These are phyloP conservation scores for Syzygium aqueum DNA, from an alignment of 345 rosid genomes.

Conservation along the genomic window DNA sequence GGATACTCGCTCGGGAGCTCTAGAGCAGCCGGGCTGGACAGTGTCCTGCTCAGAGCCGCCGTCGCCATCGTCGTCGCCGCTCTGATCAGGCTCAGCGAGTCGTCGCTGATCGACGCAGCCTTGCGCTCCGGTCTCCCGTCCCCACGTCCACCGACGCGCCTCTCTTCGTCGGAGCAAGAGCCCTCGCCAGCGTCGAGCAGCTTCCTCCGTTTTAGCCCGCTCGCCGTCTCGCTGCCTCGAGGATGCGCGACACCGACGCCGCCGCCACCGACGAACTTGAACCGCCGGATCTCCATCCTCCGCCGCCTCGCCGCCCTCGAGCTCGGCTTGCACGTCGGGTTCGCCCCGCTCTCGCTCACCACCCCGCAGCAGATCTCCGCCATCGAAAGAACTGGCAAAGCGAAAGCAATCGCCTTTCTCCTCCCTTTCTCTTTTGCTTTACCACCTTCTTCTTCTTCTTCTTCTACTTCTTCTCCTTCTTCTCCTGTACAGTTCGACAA, in stretches of 20 bases:
- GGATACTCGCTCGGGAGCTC: slow-evolving; percentile 11
- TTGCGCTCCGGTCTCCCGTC: neutral
- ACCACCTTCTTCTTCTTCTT: neutral
- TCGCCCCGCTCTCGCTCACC: slow-evolving; percentile 26
- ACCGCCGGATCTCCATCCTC: slow-evolving; percentile 55
- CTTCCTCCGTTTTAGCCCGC: slow-evolving; percentile 28
- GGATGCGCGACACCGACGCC: neutral
- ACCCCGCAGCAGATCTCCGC: slow-evolving; percentile 56
- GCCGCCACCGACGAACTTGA: slow-evolving; percentile 27
- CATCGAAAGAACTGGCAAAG: slow-evolving; percentile 9
- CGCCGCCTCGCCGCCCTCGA: slow-evolving; percentile 49
- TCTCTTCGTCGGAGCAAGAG: slow-evolving; percentile 4
- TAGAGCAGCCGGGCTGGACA: neutral
- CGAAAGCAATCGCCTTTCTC: neutral
- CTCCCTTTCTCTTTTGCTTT: neutral
- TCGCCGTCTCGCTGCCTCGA: neutral
- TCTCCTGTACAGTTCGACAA: neutral
- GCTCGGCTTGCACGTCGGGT: slow-evolving; percentile 14
- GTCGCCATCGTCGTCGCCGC: neutral
- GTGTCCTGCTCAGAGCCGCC: neutral
- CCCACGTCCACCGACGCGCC: neutral
- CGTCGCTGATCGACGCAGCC: neutral
- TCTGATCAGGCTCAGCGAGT: neutral
- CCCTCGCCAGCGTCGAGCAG: slow-evolving; percentile 14
- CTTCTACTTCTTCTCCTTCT: too few relatives aligned